A percentile compares a stretch with the other conserved stretches of the same genome.
Evolutionary conservation across 202 grass and related monocot genomes (phyloP).

Genomic region (Schoenoplectus tabernaemontani): DNA sequence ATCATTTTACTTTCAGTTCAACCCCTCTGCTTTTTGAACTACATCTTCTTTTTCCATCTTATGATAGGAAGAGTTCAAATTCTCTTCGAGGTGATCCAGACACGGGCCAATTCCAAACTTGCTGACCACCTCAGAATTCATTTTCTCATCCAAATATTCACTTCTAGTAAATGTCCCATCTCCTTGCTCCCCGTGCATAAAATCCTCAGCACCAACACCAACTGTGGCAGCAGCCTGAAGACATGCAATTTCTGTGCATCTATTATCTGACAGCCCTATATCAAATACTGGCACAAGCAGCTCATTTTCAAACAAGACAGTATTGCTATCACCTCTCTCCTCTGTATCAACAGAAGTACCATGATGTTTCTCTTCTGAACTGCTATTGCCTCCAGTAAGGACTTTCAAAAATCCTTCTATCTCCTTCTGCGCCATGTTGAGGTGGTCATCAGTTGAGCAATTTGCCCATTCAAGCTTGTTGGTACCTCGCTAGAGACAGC

Average conservation of each 20-base stretch:
- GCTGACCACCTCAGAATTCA: not conserved
- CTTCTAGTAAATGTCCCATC: not conserved
- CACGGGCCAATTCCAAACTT: not conserved
- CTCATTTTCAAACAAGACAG: conserved; percentile 17
- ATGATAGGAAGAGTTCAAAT: not conserved
- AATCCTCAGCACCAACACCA: not conserved
- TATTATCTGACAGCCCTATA: not conserved
- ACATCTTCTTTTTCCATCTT: not conserved
- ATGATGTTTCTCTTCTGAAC: not conserved
- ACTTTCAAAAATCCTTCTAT: conserved; percentile 18
- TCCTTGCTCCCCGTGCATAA: conserved; percentile 3
- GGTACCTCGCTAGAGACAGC: not conserved
- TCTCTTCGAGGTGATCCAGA: not conserved
- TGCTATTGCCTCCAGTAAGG: conserved; percentile 10
- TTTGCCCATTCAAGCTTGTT: not conserved
- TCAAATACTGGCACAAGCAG: conserved; percentile 2
- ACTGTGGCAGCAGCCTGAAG: conserved; percentile 12
- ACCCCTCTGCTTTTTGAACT: conserved; percentile 1
- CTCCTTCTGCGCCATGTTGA: conserved; percentile 10
- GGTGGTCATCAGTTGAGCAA: conserved; percentile 12
- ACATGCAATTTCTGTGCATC: not conserved
- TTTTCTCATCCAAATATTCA: not conserved
- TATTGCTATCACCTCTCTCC: not conserved
- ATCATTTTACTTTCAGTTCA: not conserved
- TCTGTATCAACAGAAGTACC: conserved; percentile 1